Evolutionary conservation across 2,329 filamentous ascomycete genomes (phyloP).

Genomic region (Colletotrichum sp.): DNA sequence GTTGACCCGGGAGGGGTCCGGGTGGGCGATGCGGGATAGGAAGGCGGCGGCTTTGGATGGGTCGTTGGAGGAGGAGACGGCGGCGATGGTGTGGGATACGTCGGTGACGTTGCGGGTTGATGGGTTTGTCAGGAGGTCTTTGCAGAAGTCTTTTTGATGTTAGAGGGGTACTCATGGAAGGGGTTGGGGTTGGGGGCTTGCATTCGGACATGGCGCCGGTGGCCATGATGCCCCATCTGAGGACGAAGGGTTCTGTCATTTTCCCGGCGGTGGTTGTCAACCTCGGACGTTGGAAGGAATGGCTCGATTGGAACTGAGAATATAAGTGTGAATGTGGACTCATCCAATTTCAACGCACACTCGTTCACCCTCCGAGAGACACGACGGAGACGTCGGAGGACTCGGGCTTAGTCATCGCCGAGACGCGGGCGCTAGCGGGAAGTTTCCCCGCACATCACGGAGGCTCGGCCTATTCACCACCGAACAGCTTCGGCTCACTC

Average conservation of each 20-base stretch:
- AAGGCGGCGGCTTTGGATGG: conserved; percentile 83
- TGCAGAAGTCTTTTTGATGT: conserved; percentile 61
- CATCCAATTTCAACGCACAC: background rate
- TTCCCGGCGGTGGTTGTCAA: conserved; percentile 22
- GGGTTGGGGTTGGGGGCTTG: conserved; percentile 35
- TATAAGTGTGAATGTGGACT: rapidly evolving
- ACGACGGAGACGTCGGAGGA: background rate
- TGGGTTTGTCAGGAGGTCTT: conserved; percentile 80
- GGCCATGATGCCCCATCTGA: conserved; percentile 66
- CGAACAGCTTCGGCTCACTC: background rate
- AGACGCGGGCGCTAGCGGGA: background rate
- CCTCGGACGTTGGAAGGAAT: background rate
- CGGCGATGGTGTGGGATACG: conserved; percentile 73
- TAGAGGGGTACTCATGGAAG: background rate
- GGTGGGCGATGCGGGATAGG: conserved; percentile 73
- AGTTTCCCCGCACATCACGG: background rate
- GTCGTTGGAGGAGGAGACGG: conserved; percentile 78
- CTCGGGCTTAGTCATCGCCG: background rate
- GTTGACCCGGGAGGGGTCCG: conserved; percentile 70
- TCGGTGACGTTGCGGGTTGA: conserved; percentile 71
- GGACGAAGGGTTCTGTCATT: conserved; percentile 52
- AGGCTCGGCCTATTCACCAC: background rate
- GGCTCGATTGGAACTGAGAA: rapidly evolving
- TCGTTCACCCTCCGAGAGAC: background rate
- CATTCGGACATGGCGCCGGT: conserved; percentile 64